phyloP scores from a whole-genome alignment of 805 yeast genomes.

The Suhomyces emberorum region DNA sequence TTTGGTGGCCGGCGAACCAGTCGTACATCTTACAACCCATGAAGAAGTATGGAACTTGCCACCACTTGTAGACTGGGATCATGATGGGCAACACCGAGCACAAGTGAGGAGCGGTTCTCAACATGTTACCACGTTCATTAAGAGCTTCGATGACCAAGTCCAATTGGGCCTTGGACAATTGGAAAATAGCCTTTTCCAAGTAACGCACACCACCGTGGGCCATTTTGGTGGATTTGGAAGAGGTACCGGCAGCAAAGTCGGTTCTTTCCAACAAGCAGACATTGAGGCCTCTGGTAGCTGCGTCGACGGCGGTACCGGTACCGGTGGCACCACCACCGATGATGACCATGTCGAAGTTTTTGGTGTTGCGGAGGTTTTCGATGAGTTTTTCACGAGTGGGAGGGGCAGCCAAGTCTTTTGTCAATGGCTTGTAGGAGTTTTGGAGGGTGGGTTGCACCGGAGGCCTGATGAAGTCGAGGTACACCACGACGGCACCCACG shows the following conservation, averaged over 20 bases:
- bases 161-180: conserved; percentile 84
- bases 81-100: conserved; percentile 83
- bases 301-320: conserved; percentile 89
- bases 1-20: conserved; percentile 85
- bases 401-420: conserved; percentile 45
- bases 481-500: conserved; percentile 36
- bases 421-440: conserved; percentile 41
- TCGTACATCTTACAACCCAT: conserved; percentile 91
- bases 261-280: conserved; percentile 83
- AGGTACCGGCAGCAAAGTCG: conserved; percentile 91
- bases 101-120: conserved; percentile 90
- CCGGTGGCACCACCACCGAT: conserved; percentile 98
- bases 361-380: conserved; percentile 36
- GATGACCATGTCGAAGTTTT: conserved; percentile 73
- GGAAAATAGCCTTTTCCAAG: conserved; percentile 91
- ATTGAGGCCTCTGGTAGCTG: conserved; percentile 83
- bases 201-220: conserved; percentile 98
- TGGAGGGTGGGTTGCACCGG: conserved; percentile 26
- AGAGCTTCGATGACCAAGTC: conserved; percentile 86
- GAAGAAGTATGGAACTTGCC: conserved; percentile 94
- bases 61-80: conserved; percentile 94
- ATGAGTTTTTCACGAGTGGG: conserved; percentile 57
- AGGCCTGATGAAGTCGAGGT: conserved; percentile 38
- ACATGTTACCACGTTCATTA: conserved; percentile 80
- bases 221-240: conserved; percentile 91